Evolutionary conservation across 2,329 filamentous ascomycete species (phyloP), one percentile per base, ranked within the genome.

Genomic region (Cryphonectria nitschkei): DNA sequence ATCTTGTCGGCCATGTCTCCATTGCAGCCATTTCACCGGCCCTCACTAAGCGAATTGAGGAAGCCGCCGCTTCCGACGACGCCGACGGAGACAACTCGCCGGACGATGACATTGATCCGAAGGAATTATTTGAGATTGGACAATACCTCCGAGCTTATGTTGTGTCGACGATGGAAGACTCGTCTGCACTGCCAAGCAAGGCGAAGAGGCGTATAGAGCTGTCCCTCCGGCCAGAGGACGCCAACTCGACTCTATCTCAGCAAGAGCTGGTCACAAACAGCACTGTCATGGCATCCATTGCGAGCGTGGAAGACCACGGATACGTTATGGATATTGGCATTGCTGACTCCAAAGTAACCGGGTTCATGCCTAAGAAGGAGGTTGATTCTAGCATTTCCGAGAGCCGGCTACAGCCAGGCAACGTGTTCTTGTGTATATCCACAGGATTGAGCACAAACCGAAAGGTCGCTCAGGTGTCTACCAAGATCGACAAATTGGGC

Each of bases 261-360:
- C 89, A 92, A 56, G 93, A 94, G 76, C 81, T 98, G 13, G 89
- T 96, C 13, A 82, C 87, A 56, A 92, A 97, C 77, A 87, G 85
- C 74, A 94, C 93, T 62, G 84, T 98, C 29, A 97, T 98, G 86
- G 95, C 94, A 1, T 92, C 94, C 0, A 91, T 99, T 37, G 82
- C 88, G 66, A 99, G 95, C 80, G 92, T 97, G n/a, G 95, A 99
- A 81, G 97, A 99, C 76, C 95, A 97, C 77, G 96, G 96, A 73
- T 87, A 96, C 70, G 89, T 98, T 69, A 97, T 99, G 94, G 94
- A 98, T 75, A 82, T 98, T 52, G 94, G 94, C 26, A 84, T 98
- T 8, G 85, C 90, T 50, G 88, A 90, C 68, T 82, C 86, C 43
- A 86, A 88, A 52, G 80, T 95, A 67, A 91, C 90, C 74, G 96